Conservation (phyloP, 768 basidiomycete genomes). For the Termitomyces eurrhizus region DNA sequence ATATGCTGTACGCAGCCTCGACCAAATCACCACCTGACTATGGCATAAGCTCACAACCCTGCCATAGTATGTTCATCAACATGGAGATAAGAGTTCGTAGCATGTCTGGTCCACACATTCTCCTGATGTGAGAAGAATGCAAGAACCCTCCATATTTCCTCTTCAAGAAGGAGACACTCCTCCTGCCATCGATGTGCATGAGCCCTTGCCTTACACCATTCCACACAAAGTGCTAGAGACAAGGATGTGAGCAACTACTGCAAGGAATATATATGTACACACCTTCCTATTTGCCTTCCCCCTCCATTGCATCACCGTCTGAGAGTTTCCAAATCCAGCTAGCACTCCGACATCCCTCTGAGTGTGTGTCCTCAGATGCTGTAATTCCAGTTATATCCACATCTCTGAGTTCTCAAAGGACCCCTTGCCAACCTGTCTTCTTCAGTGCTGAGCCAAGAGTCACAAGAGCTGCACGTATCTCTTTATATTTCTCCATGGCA, state of each 20-base stretch:
- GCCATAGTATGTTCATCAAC: too few species aligned
- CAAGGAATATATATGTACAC: not conserved
- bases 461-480: not conserved
- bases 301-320: not conserved
- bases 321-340: not conserved
- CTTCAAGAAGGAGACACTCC: conserved; percentile 22
- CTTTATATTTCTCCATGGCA: not conserved
- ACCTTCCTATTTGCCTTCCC: not conserved
- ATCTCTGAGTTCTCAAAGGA: not conserved
- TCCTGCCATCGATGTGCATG: conserved; percentile 30
- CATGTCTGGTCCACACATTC: too few species aligned
- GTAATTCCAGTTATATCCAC: not conserved
- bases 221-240: conserved; percentile 11
- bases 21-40: too few species aligned
- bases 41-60: too few species aligned
- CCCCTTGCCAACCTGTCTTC: not conserved
- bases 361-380: not conserved
- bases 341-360: not conserved
- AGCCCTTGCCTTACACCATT: conserved; percentile 27
- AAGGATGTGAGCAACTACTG: too few species aligned
- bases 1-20: too few species aligned
- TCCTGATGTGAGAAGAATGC: too few species aligned
- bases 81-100: too few species aligned
- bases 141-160: too few species aligned
- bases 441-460: not conserved